Base-by-base conservation (phyloP, 1,284 basidiomycete genomes). In the Sanguinoderma infundibulare region DNA sequence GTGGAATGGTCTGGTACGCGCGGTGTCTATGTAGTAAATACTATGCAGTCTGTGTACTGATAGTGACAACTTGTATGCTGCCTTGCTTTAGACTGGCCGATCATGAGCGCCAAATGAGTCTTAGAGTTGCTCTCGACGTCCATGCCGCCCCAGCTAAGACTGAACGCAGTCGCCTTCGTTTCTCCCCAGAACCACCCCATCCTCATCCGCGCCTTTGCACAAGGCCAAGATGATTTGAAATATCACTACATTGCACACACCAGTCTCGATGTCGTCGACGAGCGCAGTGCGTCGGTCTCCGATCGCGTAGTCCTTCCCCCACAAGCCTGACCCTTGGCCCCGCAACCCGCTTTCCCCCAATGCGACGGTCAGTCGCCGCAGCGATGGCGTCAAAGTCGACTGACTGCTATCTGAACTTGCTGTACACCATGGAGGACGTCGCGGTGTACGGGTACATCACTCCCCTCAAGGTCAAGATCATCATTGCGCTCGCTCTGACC, bases 401-500 rank as follows among this genome's bases (percentile, higher is more conserved):
- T 5, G 91, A 93, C 42, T 89, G 89, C 72, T 94, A 92, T 70
- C 81, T 93, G 53, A 91, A 91, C 8, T 78, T 94, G 59, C 73
- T 94, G 32, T 92, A 92, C 72, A 83, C 87, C 28, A 87, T 94
- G 81, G 92, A 94, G 73, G 91, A 93, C 67, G 85, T 91, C 42
- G 90, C 90, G 2, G 90, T 92, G 8, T 93, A 94, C 73, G 92
- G 91, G 20, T 94, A 92, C 74, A 84, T 94, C 57, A 93, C 92
- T 10, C 90, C 92, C 6, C 77, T 91, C 67, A 91, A 88, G 71
- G 83, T 92, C 68, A 93, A 92, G 77, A 92, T 94, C 70, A 82
- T 94, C 62, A 73, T 93, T 53, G 88, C 89, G 2, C 74, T 94
- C 54, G 86, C 90, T 20, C 74, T 93, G 65, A 85, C 90, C n/a